These are phyloP conservation scores for Suhomyces pyralidae DNA, from an alignment of 805 yeast species.

Conservation along the genomic window DNA sequence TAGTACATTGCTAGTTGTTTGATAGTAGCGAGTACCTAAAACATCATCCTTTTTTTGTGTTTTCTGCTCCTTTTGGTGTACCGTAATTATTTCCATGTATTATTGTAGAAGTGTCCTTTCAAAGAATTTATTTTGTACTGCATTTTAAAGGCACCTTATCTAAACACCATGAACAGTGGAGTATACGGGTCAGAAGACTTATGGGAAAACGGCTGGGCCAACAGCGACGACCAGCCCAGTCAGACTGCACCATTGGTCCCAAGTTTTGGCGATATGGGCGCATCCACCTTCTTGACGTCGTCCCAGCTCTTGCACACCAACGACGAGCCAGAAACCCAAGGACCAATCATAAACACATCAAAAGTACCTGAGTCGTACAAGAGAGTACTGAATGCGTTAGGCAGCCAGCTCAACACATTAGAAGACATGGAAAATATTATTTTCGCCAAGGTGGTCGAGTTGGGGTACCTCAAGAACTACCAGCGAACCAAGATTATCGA, in stretches of 20 bases:
- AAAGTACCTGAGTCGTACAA: conserved; percentile 32
- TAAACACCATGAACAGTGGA: conserved; percentile 11
- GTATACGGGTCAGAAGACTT: conserved; percentile 28
- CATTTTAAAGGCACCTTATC: not conserved
- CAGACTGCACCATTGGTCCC: conserved; percentile 4
- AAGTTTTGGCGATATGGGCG: not conserved
- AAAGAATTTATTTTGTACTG: not conserved
- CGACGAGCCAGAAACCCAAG: not conserved
- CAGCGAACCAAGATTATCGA: conserved; percentile 35
- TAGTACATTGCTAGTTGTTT: not conserved
- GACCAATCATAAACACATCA: not conserved
- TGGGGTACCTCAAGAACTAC: conserved; percentile 23
- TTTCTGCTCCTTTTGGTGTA: not conserved
- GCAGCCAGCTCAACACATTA: conserved; percentile 17
- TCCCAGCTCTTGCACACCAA: conserved; percentile 17
- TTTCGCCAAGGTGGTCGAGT: conserved; percentile 25
- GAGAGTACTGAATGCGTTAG: conserved; percentile 17
- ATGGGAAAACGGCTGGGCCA: conserved; percentile 41
- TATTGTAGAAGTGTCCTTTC: not conserved
- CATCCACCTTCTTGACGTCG: conserved; percentile 19
- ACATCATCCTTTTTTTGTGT: too few relatives aligned
- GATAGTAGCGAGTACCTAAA: too few relatives aligned
- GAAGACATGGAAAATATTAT: conserved; percentile 29
- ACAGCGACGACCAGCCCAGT: conserved; percentile 8
- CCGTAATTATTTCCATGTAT: not conserved